These are phyloP conservation scores for Oenanthe sinensis DNA, from an alignment of 129 eudicot genomes.

Conservation along the genomic window DNA sequence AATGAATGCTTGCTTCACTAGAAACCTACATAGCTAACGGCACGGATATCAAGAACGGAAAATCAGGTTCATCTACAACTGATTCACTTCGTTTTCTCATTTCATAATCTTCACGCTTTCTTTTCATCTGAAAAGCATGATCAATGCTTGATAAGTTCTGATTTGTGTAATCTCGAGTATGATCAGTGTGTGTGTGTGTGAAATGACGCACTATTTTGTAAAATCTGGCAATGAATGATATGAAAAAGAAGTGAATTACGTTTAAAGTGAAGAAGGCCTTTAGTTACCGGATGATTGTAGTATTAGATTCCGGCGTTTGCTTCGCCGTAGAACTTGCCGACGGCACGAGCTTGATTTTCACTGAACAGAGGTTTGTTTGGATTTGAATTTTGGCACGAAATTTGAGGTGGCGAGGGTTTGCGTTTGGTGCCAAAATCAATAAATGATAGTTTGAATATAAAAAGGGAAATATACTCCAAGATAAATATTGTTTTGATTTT, in stretches of 20 bases:
- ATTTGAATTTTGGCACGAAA: not conserved
- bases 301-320: not conserved
- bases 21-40: constrained; percentile 6
- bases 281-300: not conserved
- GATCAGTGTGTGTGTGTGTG: too few species aligned
- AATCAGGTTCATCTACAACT: constrained; percentile 5
- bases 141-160: not conserved
- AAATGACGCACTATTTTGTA: not conserved
- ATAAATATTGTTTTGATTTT: too few species aligned
- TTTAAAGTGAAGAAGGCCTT: not conserved
- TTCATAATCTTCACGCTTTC: not conserved
- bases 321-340: not conserved
- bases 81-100: constrained; percentile 2
- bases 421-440: too few species aligned
- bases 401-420: not conserved
- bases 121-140: not conserved
- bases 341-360: not conserved
- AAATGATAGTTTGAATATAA: too few species aligned
- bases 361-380: not conserved
- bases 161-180: not conserved
- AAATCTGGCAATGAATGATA: not conserved
- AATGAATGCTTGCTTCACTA: not conserved
- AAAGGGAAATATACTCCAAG: too few species aligned
- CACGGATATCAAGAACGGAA: constrained; percentile 5
- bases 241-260: not conserved